Conservation (phyloP, 495 filamentous ascomycete species). For the Hypoxylon intermedium region DNA sequence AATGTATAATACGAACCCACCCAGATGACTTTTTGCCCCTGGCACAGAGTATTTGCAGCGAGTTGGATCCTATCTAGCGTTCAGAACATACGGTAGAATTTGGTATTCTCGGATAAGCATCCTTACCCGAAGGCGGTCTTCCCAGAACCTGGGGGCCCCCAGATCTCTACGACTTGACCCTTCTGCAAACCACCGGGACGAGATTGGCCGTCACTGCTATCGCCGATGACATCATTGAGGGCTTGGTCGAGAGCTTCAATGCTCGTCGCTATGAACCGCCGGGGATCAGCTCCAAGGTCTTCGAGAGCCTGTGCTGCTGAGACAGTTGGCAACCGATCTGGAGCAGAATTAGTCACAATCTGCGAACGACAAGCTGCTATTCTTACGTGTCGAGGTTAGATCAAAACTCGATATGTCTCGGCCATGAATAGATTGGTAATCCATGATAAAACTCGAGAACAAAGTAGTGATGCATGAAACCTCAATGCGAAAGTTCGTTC, state of each 20-base stretch:
- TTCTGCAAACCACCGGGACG: slow-evolving; percentile 66
- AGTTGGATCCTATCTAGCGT: slow-evolving; percentile 66
- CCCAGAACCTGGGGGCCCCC: slow-evolving; percentile 85
- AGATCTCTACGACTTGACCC: slow-evolving; percentile 86
- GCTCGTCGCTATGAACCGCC: slow-evolving; percentile 69
- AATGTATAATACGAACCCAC: slow-evolving; percentile 67
- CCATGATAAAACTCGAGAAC: slow-evolving; percentile 38
- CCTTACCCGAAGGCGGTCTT: slow-evolving; percentile 83
- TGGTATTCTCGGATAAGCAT: not conserved
- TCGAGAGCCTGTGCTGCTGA: slow-evolving; percentile 86
- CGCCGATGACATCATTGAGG: slow-evolving; percentile 46
- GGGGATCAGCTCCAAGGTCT: slow-evolving; percentile 58
- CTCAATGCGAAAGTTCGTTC: no score
- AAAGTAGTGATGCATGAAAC: slow-evolving; percentile 6
- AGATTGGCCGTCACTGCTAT: slow-evolving; percentile 18
- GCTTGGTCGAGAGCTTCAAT: slow-evolving; percentile 66
- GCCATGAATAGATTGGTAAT: slow-evolving; percentile 54
- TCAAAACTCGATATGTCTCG: slow-evolving; percentile 58
- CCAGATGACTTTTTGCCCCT: slow-evolving; percentile 77
- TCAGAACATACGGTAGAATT: slow-evolving; percentile 11
- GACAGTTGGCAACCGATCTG: slow-evolving; percentile 83
- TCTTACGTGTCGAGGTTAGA: slow-evolving; percentile 48
- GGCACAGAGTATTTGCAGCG: slow-evolving; percentile 66
- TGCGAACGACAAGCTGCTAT: not conserved
- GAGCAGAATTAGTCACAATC: slow-evolving; percentile 14